Conservation (phyloP, 805 yeast species). For the Ogataea glucozyma region DNA sequence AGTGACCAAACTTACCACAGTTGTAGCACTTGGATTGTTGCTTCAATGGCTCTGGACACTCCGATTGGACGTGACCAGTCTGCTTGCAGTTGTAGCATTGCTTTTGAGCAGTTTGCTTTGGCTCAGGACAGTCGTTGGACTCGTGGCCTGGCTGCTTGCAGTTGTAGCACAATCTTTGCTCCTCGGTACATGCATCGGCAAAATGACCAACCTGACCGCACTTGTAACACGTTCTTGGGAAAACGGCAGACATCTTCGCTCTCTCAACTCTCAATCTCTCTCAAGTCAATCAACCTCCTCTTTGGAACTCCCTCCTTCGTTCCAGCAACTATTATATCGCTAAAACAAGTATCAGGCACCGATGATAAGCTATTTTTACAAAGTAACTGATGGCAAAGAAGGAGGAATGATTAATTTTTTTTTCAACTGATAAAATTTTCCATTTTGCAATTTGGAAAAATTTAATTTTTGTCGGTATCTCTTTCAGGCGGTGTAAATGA, state of each 20-base stretch:
- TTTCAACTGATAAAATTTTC: slow-evolving; percentile 9
- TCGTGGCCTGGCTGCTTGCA: slow-evolving; percentile 90
- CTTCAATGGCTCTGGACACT: slow-evolving; percentile 66
- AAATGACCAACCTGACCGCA: slow-evolving; percentile 92
- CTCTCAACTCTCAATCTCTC: slow-evolving; percentile 10
- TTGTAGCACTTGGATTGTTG: slow-evolving; percentile 73
- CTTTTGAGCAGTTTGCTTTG: slow-evolving; percentile 80
- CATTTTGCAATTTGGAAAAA: no score
- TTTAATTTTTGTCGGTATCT: not conserved
- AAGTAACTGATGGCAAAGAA: not conserved
- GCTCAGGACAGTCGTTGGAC: slow-evolving; percentile 84
- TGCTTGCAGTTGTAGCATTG: slow-evolving; percentile 94
- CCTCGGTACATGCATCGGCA: slow-evolving; percentile 83
- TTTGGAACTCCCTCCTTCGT: slow-evolving; percentile 9
- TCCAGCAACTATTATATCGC: slow-evolving; percentile 8
- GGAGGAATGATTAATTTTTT: slow-evolving; percentile 4
- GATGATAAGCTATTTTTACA: not conserved
- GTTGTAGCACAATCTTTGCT: slow-evolving; percentile 88
- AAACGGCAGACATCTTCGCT: slow-evolving; percentile 31
- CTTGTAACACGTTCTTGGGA: slow-evolving; percentile 78
- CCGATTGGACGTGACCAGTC: slow-evolving; percentile 84
- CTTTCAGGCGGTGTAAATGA: not conserved
- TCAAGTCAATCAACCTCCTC: slow-evolving; percentile 10
- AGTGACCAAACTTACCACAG: slow-evolving; percentile 78
- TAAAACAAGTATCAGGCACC: slow-evolving; percentile 4